Conservation (phyloP, 169 alveolate genomes). For the Prorocentrum cordatum region DNA sequence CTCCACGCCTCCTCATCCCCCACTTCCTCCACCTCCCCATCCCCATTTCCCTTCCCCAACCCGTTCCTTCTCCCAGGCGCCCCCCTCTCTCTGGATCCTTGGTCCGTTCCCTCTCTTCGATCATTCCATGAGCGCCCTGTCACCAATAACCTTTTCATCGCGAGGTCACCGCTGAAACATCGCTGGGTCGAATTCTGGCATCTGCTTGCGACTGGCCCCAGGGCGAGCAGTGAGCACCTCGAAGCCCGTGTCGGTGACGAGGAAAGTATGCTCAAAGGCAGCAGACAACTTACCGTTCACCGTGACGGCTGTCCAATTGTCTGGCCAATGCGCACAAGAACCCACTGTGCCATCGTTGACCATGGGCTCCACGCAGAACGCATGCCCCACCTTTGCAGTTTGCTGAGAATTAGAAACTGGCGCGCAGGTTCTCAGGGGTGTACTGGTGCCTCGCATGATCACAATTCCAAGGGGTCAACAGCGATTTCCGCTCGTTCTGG, state of each 20-base stretch:
- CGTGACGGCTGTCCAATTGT: slow-evolving; percentile 94
- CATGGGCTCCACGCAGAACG: slow-evolving; percentile 97
- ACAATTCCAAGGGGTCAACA: slow-evolving; percentile 86
- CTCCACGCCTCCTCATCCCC: too few species aligned
- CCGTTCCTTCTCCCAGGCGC: too few species aligned
- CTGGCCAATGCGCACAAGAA: slow-evolving; percentile 91
- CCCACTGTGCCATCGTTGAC: slow-evolving; percentile 89
- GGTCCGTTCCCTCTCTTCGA: too few species aligned
- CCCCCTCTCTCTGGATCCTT: too few species aligned
- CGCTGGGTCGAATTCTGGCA: not conserved
- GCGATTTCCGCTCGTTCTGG: not conserved
- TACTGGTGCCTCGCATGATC: slow-evolving; percentile 89
- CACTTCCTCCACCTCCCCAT: too few species aligned
- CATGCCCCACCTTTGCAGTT: slow-evolving; percentile 80
- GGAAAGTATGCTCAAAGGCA: slow-evolving; percentile 91
- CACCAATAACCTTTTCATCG: not conserved
- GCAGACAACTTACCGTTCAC: slow-evolving; percentile 85
- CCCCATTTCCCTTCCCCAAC: too few species aligned
- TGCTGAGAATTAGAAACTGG: not conserved
- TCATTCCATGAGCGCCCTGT: too few species aligned
- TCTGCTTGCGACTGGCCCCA: not conserved
- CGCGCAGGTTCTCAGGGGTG: slow-evolving; percentile 26
- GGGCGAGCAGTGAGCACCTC: not conserved
- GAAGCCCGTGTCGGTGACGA: slow-evolving; percentile 80
- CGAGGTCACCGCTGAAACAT: not conserved